A percentile compares a stretch with the other conserved stretches of the same genome.
phyloP scores from a whole-genome alignment of 169 alveolate species.

The Plasmodium vivax region DNA sequence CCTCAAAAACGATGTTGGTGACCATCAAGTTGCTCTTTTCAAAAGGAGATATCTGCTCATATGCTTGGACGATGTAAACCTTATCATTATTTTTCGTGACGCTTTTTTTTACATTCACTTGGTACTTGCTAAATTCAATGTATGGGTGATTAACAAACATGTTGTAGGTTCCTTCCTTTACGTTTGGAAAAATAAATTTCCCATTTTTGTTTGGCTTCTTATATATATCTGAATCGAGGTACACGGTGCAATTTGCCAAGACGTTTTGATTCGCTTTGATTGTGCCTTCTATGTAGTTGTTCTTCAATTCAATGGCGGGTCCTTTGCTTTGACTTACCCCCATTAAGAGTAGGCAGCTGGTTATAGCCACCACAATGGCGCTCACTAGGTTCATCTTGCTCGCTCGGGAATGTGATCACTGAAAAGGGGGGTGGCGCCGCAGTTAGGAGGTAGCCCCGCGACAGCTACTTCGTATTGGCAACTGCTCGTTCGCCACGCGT shows the following conservation, averaged over 20 bases:
- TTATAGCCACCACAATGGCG: not conserved
- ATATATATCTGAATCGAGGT: slow-evolving; percentile 65
- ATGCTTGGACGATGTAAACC: slow-evolving; percentile 54
- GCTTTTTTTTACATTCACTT: slow-evolving; percentile 61
- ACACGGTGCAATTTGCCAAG: slow-evolving; percentile 46
- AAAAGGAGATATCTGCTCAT: slow-evolving; percentile 61
- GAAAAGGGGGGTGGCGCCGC: not conserved
- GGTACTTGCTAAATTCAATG: slow-evolving; percentile 50
- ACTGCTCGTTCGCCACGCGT: not conserved
- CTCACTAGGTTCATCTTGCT: not conserved
- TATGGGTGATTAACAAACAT: slow-evolving; percentile 72
- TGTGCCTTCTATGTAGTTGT: slow-evolving; percentile 70
- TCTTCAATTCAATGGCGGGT: slow-evolving; percentile 46
- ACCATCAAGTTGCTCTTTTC: slow-evolving; percentile 61
- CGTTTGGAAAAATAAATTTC: slow-evolving; percentile 57
- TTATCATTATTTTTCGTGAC: slow-evolving; percentile 56
- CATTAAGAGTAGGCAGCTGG: slow-evolving; percentile 2
- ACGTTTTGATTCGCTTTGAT: slow-evolving; percentile 9
- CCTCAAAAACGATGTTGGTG: slow-evolving; percentile 36
- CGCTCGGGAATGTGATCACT: not conserved
- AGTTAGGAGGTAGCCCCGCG: not conserved
- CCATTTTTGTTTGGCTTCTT: slow-evolving; percentile 61
- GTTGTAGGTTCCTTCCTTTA: slow-evolving; percentile 64
- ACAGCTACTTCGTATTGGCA: not conserved
- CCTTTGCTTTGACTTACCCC: slow-evolving; percentile 4